Conservation (phyloP, 495 filamentous ascomycete genomes). For the Hypoxylon cercidicola region DNA sequence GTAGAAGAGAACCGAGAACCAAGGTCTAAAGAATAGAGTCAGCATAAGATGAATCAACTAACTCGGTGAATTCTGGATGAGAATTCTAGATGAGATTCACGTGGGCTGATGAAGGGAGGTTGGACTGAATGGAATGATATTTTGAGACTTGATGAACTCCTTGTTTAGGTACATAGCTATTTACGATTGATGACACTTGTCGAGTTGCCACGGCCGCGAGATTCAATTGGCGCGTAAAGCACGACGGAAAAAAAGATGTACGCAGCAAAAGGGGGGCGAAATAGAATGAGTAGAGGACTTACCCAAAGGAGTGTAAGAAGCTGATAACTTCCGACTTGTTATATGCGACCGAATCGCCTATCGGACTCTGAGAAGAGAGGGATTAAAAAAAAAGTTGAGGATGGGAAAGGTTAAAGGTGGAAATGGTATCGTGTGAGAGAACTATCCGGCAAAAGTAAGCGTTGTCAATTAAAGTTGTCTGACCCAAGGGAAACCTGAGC, state of each 20-base stretch:
- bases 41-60: background rate
- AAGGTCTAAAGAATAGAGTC: background rate
- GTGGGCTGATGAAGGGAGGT: too few relatives aligned
- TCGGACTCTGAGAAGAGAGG: background rate
- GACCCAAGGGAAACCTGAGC: conserved; percentile 41
- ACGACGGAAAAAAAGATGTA: conserved; percentile 31
- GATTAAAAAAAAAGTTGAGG: conserved; percentile 28
- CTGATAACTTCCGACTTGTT: conserved; percentile 1
- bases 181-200: conserved; percentile 25
- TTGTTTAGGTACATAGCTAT: background rate
- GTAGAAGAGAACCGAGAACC: too few relatives aligned
- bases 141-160: background rate
- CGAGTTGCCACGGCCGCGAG: conserved; percentile 33
- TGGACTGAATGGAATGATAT: background rate
- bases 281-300: conserved; percentile 32
- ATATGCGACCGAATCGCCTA: background rate
- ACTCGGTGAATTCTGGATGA: too few relatives aligned
- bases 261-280: conserved; percentile 13
- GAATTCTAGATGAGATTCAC: too few relatives aligned
- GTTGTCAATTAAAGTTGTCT: conserved; percentile 45
- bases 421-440: conserved; percentile 30
- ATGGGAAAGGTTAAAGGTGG: conserved; percentile 35
- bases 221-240: conserved; percentile 32
- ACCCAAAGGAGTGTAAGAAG: conserved; percentile 28
- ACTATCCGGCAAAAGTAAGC: conserved; percentile 44